phyloP scores from a whole-genome alignment of 164 flowering plant species.

The Chloranthus sessilifolius region DNA sequence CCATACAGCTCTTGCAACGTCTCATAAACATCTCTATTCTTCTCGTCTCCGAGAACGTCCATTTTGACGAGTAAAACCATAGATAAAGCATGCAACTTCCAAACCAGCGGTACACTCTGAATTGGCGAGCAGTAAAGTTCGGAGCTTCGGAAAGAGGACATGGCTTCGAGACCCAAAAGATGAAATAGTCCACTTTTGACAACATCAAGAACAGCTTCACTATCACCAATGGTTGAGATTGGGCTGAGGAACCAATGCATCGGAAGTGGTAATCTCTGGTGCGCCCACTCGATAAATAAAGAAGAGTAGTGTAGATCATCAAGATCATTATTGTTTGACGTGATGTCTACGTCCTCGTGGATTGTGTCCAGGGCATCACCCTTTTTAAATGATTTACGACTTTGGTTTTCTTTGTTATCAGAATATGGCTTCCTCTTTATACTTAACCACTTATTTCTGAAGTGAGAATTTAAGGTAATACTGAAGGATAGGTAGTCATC shows the following conservation, averaged over 20 bases:
- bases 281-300: constrained; percentile 66
- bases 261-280: constrained; percentile 92
- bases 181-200: constrained; percentile 74
- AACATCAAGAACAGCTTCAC: constrained; percentile 33
- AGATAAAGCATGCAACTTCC: constrained; percentile 91
- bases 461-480: constrained; percentile 49
- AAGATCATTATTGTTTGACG: constrained; percentile 14
- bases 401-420: constrained; percentile 7
- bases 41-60: constrained; percentile 68
- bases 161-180: constrained; percentile 73
- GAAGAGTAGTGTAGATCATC: constrained; percentile 18
- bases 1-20: constrained; percentile 73
- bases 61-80: constrained; percentile 55
- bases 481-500: constrained; percentile 51
- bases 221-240: constrained; percentile 35
- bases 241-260: constrained; percentile 89
- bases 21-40: constrained; percentile 52
- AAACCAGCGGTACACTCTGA: constrained; percentile 52
- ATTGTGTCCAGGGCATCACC: constrained; percentile 55
- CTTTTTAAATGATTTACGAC: constrained; percentile 14
- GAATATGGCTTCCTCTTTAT: constrained; percentile 21
- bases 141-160: constrained; percentile 27
- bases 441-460: constrained; percentile 61
- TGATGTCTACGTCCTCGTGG: constrained; percentile 58
- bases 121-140: constrained; percentile 34